Percentiles rank a stretch among this genome's conserved stretches.
Evolutionary conservation across 1,139 yeast genomes (phyloP).

Genomic region (Eremothecium coryli): DNA sequence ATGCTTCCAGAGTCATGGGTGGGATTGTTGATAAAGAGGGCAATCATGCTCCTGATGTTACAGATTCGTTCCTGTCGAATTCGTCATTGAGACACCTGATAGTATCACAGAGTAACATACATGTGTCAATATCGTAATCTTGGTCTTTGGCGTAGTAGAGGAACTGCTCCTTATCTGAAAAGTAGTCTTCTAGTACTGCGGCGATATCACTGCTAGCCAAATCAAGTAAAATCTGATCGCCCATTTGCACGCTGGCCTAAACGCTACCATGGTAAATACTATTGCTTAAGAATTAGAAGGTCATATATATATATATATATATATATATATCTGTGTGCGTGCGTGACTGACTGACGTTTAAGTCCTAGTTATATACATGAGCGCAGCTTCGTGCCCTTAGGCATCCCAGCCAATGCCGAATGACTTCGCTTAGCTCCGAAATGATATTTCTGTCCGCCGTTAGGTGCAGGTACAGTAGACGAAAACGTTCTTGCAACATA

Average conservation of each 20-base stretch:
- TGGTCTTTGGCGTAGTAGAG: slow-evolving; percentile 10
- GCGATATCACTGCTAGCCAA: slow-evolving; percentile 8
- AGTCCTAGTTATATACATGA: no score
- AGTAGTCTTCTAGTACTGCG: slow-evolving; percentile 9
- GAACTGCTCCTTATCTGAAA: slow-evolving; percentile 13
- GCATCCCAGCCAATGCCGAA: no score
- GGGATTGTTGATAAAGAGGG: neutral
- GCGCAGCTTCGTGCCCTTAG: no score
- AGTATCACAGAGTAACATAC: slow-evolving; percentile 12
- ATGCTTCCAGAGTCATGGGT: neutral
- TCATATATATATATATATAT: slow-evolving; percentile 2
- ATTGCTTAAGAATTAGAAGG: slow-evolving; percentile 3
- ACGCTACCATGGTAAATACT: slow-evolving; percentile 1
- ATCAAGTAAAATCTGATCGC: slow-evolving; percentile 8
- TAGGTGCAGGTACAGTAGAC: no score
- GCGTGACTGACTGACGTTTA: no score
- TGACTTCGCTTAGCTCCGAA: no score
- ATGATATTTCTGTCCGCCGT: no score
- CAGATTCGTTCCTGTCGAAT: neutral
- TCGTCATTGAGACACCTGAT: slow-evolving; percentile 9
- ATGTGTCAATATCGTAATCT: slow-evolving; percentile 14
- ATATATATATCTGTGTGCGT: no score
- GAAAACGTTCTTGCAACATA: no score
- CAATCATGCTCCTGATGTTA: neutral
- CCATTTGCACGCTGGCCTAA: no score